These are phyloP conservation scores for Penicillium canescens DNA, from an alignment of 495 filamentous ascomycete species.

Conservation along the genomic window DNA sequence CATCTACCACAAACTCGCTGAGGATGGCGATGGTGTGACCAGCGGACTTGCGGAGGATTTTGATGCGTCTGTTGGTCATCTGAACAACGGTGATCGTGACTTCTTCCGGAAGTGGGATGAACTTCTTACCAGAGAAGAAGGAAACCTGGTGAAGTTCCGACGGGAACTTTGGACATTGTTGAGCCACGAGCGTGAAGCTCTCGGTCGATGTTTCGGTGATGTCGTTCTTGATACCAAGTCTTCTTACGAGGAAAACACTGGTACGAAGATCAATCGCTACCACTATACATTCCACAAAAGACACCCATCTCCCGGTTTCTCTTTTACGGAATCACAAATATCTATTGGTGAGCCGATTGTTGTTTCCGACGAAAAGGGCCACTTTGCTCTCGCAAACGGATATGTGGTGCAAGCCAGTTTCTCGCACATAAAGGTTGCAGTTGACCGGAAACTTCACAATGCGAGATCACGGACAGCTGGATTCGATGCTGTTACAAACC, in stretches of 20 bases:
- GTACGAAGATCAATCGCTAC: constrained; percentile 85
- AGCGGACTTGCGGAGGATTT: constrained; percentile 76
- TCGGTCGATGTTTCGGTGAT: constrained; percentile 75
- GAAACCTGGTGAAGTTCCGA: constrained; percentile 76
- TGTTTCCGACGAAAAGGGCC: constrained; percentile 91
- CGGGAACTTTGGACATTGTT: constrained; percentile 94
- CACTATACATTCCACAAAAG: constrained; percentile 78
- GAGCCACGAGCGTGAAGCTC: constrained; percentile 81
- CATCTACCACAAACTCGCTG: constrained; percentile 89
- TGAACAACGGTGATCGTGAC: constrained; percentile 68
- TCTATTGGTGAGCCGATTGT: constrained; percentile 87
- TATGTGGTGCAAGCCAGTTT: constrained; percentile 77
- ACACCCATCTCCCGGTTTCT: constrained; percentile 57
- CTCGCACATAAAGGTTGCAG: constrained; percentile 76
- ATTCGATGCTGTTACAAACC: constrained; percentile 74
- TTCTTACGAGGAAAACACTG: constrained; percentile 61
- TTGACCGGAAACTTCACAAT: constrained; percentile 86
- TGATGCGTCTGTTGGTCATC: constrained; percentile 69
- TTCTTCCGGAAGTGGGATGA: constrained; percentile 96
- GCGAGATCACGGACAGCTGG: constrained; percentile 70
- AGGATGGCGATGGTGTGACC: constrained; percentile 78
- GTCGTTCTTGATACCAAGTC: constrained; percentile 80
- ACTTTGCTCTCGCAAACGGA: constrained; percentile 91
- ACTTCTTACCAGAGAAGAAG: constrained; percentile 91
- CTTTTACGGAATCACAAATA: constrained; percentile 91